Evolutionary conservation across 2,329 filamentous ascomycete genomes (phyloP).

Genomic region (Exophiala dermatitidis): DNA sequence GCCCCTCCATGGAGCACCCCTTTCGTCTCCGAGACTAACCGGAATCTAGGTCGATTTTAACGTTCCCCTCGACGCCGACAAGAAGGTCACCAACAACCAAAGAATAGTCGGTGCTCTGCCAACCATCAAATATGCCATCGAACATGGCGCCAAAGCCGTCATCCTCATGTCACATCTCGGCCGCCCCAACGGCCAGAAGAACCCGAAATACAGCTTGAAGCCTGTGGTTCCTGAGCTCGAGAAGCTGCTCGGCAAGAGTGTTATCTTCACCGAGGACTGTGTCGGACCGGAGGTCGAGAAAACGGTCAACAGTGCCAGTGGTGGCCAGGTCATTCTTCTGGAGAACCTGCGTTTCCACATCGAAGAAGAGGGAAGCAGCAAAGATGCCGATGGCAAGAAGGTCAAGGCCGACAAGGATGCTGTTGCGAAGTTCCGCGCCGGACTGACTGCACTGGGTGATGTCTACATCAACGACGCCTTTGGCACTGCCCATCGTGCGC

Average conservation of each 20-base stretch:
- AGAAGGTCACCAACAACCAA: slow-evolving; percentile 96
- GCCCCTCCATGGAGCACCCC: slow-evolving; percentile 24
- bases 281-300: slow-evolving; percentile 87
- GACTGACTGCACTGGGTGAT: slow-evolving; percentile 87
- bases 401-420: slow-evolving; percentile 91
- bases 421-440: slow-evolving; percentile 90
- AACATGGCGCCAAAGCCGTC: slow-evolving; percentile 84
- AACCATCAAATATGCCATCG: slow-evolving; percentile 89
- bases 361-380: slow-evolving; percentile 94
- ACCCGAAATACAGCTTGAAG: slow-evolving; percentile 90
- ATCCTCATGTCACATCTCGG: slow-evolving; percentile 98
- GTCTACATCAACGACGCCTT: slow-evolving; percentile 98
- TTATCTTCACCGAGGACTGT: slow-evolving; percentile 83
- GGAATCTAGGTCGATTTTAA: slow-evolving; percentile 88
- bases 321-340: slow-evolving; percentile 78
- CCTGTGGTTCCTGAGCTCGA: slow-evolving; percentile 86
- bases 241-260: slow-evolving; percentile 76
- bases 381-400: slow-evolving; percentile 93
- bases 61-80: slow-evolving; percentile 86
- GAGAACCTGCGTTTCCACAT: slow-evolving; percentile 98
- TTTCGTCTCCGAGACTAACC: slow-evolving; percentile 1
- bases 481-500: slow-evolving; percentile 93
- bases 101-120: slow-evolving; percentile 93
- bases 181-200: slow-evolving; percentile 81
- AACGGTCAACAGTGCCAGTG: slow-evolving; percentile 72